Base-by-base conservation (phyloP, 2,329 filamentous ascomycete genomes). In the Arthrocladium fulminans region DNA sequence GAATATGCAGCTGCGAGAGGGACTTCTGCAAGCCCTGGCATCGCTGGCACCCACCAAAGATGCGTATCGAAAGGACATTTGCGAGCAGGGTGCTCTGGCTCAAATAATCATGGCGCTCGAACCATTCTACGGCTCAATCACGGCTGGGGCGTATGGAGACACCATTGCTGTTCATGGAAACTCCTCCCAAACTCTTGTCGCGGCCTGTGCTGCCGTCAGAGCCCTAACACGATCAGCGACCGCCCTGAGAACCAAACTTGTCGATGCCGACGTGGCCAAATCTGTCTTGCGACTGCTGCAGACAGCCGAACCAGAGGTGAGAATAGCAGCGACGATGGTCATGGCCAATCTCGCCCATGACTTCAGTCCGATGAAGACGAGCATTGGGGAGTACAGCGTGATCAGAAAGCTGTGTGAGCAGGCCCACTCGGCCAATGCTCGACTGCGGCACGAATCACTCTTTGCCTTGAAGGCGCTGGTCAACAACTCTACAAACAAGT, bases 401-500 rank as follows among this genome's bases (percentile, higher is more conserved):
- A 74, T 95, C 56, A 80, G 80, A 52, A 77, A 84, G 0, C 72
- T 97, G 1, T 94, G 88, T 60, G 79, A 86, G 57, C 86, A 95
- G 62, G 88, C 89, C 1, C 86, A 86, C 63, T 92, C 86, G 0
- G 75, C 77, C 40, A 86, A 90, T 60, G 77, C 84, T n/a, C 79
- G 82, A 40, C 72, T 97, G 46, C 80, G 88, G 20, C 74, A 94
- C 22, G 88, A 92, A 59, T 88, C 89, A 19, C 68, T 98, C 1
- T 98, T 92, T 90, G 88, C 88, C 4, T 70, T 98, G 50, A 97
- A 97, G 63, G 88, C 97, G 66, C 76, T 96, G 43, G 83, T 94
- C 2, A 77, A 85, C 54, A 81, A 80, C 19, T 79, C 85, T 4
- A 76, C 77, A 15, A 80, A 83, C 38, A 77, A 83, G 10, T 71